Evolutionary conservation across 768 basidiomycete species (phyloP).

Genomic region (Psilocybe subaeruginosa): DNA sequence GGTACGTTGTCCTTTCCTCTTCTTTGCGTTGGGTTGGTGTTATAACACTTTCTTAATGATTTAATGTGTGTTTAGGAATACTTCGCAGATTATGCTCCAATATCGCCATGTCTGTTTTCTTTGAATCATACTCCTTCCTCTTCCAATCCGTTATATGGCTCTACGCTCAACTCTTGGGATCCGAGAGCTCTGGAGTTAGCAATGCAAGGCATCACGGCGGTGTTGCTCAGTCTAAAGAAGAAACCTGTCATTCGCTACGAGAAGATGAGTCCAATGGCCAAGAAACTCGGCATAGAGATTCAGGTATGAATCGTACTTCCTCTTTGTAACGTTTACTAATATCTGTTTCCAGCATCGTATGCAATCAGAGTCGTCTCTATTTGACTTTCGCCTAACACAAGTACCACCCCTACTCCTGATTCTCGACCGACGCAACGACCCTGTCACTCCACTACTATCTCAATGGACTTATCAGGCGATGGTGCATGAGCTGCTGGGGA

Average conservation of each 20-base stretch:
- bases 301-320: slow-evolving; percentile 52
- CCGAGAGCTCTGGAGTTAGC: slow-evolving; percentile 72
- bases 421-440: slow-evolving; percentile 94
- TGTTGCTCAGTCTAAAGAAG: slow-evolving; percentile 94
- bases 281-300: slow-evolving; percentile 84
- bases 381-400: slow-evolving; percentile 91
- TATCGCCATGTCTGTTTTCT: slow-evolving; percentile 86
- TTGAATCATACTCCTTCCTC: slow-evolving; percentile 74
- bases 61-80: slow-evolving; percentile 68
- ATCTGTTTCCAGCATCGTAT: slow-evolving; percentile 64
- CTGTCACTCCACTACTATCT: slow-evolving; percentile 92
- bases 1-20: slow-evolving; percentile 46
- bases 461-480: slow-evolving; percentile 99
- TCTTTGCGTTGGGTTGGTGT: not conserved
- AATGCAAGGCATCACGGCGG: slow-evolving; percentile 80
- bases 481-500: slow-evolving; percentile 95
- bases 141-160: slow-evolving; percentile 69
- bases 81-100: slow-evolving; percentile 94
- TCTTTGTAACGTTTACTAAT: not conserved
- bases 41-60: not conserved
- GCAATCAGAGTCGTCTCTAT: slow-evolving; percentile 78
- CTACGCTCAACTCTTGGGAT: slow-evolving; percentile 76
- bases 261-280: slow-evolving; percentile 90
- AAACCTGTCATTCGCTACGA: slow-evolving; percentile 95
- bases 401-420: slow-evolving; percentile 89